These are phyloP conservation scores for Boletus bicolor DNA, from an alignment of 768 basidiomycete species.

Conservation along the genomic window DNA sequence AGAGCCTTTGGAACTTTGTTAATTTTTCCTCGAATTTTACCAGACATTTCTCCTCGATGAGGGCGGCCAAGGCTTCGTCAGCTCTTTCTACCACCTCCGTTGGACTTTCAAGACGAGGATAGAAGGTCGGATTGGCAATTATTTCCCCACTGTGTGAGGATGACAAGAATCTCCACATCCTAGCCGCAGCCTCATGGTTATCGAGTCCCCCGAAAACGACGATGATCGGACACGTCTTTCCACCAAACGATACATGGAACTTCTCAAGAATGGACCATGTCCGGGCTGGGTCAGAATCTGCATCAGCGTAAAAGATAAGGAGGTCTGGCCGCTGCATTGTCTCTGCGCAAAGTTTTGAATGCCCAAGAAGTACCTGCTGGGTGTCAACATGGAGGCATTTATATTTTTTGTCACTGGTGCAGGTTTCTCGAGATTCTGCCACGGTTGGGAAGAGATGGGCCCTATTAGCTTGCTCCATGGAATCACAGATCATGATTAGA, in stretches of 20 bases:
- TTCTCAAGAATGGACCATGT: slow-evolving; percentile 16
- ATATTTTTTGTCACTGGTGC: slow-evolving; percentile 10
- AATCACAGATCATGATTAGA: slow-evolving; percentile 17
- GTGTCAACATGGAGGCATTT: slow-evolving; percentile 11
- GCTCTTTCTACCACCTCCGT: slow-evolving; percentile 17
- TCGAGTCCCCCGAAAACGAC: slow-evolving; percentile 22
- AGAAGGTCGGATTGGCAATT: slow-evolving; percentile 21
- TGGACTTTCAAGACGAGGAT: slow-evolving; percentile 10
- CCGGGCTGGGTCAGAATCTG: slow-evolving; percentile 2
- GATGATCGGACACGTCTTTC: slow-evolving; percentile 20
- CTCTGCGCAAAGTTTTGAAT: background rate
- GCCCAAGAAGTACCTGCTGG: background rate
- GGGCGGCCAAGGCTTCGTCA: slow-evolving; percentile 14
- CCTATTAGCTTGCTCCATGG: slow-evolving; percentile 2
- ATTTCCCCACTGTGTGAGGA: slow-evolving; percentile 11
- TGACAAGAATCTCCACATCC: slow-evolving; percentile 17
- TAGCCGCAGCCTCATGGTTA: slow-evolving; percentile 9
- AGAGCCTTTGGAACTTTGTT: slow-evolving; percentile 21
- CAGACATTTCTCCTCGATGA: slow-evolving; percentile 21
- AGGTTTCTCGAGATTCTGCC: background rate
- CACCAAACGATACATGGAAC: slow-evolving; percentile 18
- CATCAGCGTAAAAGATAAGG: slow-evolving; percentile 20
- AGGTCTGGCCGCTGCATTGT: slow-evolving; percentile 18
- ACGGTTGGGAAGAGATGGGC: slow-evolving; percentile 1
- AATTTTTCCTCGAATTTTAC: slow-evolving; percentile 15